A percentile compares a stretch with the other conserved stretches of the same genome.
Evolutionary conservation across 768 basidiomycete species (phyloP).

Genomic region (Mycena venus): DNA sequence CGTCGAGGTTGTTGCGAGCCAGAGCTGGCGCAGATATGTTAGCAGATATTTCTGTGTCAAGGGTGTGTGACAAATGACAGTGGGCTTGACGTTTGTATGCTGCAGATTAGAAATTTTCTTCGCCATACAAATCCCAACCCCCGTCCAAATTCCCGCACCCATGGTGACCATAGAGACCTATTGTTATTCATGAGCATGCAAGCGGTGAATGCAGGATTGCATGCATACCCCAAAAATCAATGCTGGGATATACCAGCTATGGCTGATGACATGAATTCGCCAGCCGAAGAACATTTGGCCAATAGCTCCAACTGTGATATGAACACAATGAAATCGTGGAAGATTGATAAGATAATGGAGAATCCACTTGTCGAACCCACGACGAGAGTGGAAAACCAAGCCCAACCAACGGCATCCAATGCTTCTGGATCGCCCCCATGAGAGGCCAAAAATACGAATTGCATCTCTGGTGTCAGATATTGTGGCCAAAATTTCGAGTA

Average conservation of each 20-base stretch:
- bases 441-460: constrained; percentile 23
- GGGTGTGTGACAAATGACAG: not conserved
- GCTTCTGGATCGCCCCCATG: constrained; percentile 32
- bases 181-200: not conserved
- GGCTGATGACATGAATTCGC: constrained; percentile 31
- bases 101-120: constrained; percentile 5
- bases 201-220: not conserved
- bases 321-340: not conserved
- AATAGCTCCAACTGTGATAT: constrained; percentile 19
- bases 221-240: not conserved
- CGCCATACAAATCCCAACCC: not conserved
- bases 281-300: constrained; percentile 39
- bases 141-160: constrained; percentile 8
- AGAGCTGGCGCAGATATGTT: not conserved
- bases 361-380: constrained; percentile 31
- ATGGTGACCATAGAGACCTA: not conserved
- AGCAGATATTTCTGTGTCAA: not conserved
- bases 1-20: constrained; percentile 12
- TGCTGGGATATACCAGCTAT: not conserved
- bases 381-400: constrained; percentile 34
- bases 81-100: not conserved
- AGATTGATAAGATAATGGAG: not conserved
- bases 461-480: not conserved
- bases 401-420: constrained; percentile 33
- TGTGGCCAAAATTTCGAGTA: not conserved